A percentile compares a stretch with the other conserved stretches of the same genome.
phyloP scores from a whole-genome alignment of 306 rosid genomes.

The Nissolia schottii region DNA sequence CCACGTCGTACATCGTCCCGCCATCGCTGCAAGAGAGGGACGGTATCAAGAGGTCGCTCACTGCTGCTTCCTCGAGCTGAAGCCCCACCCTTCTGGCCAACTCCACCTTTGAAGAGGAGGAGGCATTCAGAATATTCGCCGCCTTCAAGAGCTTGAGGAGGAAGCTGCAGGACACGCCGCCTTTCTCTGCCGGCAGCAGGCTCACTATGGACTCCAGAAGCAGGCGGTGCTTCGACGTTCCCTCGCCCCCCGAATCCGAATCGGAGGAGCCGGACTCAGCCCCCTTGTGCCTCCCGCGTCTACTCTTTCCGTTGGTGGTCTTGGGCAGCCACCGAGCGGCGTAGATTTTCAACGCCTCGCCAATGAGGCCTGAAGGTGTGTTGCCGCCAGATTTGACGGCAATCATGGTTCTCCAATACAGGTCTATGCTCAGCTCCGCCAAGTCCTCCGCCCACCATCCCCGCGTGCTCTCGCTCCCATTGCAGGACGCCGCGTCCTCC shows the following conservation, averaged over 20 bases:
- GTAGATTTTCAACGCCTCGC: conserved; percentile 17
- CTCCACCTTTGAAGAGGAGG: conserved; percentile 18
- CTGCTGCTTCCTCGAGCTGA: conserved; percentile 20
- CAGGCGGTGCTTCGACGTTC: not conserved
- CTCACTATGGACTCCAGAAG: conserved; percentile 20
- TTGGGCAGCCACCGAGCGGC: conserved; percentile 21
- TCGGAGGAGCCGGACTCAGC: conserved; percentile 1
- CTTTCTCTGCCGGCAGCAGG: conserved; percentile 21
- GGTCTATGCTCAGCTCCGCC: conserved; percentile 72
- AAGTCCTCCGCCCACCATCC: conserved; percentile 95
- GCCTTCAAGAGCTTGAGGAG: conserved; percentile 22
- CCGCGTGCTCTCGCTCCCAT: conserved; percentile 56
- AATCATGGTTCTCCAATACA: conserved; percentile 81
- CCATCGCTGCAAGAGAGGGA: not conserved
- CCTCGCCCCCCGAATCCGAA: conserved; percentile 13
- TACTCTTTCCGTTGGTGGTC: not conserved
- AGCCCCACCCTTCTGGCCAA: conserved; percentile 18
- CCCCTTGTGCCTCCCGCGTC: not conserved
- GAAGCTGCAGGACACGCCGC: conserved; percentile 25
- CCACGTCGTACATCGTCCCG: conserved; percentile 11
- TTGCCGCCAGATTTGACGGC: conserved; percentile 70
- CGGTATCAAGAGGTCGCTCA: conserved; percentile 21
- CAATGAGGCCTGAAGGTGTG: conserved; percentile 52
- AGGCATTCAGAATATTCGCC: conserved; percentile 3
- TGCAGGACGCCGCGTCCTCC: conserved; percentile 55